A percentile compares a stretch with the other conserved stretches of the same genome.
phyloP scores from a whole-genome alignment of 176 grass and related monocot genomes.

The Microstegium vimineum region DNA sequence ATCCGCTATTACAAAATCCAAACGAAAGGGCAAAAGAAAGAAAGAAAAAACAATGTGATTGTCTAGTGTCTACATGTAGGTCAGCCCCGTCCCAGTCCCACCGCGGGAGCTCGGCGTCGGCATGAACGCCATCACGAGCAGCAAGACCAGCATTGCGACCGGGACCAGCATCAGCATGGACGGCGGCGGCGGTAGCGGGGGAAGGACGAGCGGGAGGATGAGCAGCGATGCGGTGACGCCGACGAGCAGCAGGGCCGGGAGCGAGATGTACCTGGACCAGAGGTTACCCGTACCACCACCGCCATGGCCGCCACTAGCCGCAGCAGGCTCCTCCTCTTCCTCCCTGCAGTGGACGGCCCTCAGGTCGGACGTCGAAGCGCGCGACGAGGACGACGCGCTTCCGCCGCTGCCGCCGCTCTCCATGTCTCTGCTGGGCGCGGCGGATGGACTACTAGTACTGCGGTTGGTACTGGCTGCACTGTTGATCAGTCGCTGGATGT shows the following conservation, averaged over 20 bases:
- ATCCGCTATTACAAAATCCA: conserved; percentile 20
- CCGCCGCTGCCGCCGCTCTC: not conserved
- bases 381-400: not conserved
- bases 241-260: conserved; percentile 43
- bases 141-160: conserved; percentile 57
- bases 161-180: conserved; percentile 73
- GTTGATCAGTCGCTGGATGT: conserved; percentile 34
- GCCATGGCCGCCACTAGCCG: not conserved
- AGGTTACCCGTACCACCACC: not conserved
- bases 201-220: conserved; percentile 80
- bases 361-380: not conserved
- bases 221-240: conserved; percentile 66
- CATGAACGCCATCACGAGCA: conserved; percentile 72
- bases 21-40: not conserved
- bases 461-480: not conserved
- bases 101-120: conserved; percentile 29
- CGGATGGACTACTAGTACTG: not conserved
- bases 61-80: conserved; percentile 38
- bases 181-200: conserved; percentile 80
- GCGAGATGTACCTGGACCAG: conserved; percentile 45
- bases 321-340: not conserved
- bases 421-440: conserved; percentile 18
- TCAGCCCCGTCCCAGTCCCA: not conserved
- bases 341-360: not conserved
- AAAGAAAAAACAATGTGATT: not conserved